These are phyloP conservation scores for Venustampulla echinocandica DNA, from an alignment of 495 filamentous ascomycete species.

Conservation along the genomic window DNA sequence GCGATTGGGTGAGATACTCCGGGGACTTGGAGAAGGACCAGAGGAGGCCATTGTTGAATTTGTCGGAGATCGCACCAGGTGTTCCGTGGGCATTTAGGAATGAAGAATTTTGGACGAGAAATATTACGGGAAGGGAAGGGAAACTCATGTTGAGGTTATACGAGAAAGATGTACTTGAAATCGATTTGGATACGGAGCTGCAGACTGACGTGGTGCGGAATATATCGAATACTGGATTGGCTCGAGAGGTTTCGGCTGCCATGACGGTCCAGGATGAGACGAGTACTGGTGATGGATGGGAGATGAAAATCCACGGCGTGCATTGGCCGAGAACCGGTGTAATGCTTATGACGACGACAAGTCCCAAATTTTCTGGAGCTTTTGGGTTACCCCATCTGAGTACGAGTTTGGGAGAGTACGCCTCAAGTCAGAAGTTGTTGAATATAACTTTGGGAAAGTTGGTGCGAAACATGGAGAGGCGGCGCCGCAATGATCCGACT, in stretches of 20 bases:
- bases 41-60: slow-evolving; percentile 25
- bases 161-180: slow-evolving; percentile 41
- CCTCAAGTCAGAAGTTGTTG: slow-evolving; percentile 56
- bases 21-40: slow-evolving; percentile 26
- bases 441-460: slow-evolving; percentile 59
- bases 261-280: slow-evolving; percentile 62
- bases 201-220: not conserved
- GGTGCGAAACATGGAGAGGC: slow-evolving; percentile 52
- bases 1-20: slow-evolving; percentile 61
- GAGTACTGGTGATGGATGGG: slow-evolving; percentile 60
- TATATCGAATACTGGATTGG: slow-evolving; percentile 19
- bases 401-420: slow-evolving; percentile 55
- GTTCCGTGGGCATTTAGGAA: slow-evolving; percentile 27
- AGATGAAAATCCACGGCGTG: slow-evolving; percentile 67
- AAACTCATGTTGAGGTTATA: slow-evolving; percentile 43
- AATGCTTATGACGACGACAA: slow-evolving; percentile 76
- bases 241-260: slow-evolving; percentile 54
- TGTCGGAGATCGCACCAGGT: slow-evolving; percentile 37
- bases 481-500: slow-evolving; percentile 33
- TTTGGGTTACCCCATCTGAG: slow-evolving; percentile 82
- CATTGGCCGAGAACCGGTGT: slow-evolving; percentile 71
- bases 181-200: slow-evolving; percentile 22
- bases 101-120: slow-evolving; percentile 50
- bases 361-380: slow-evolving; percentile 84
- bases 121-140: slow-evolving; percentile 55